Evolutionary conservation across 257 asterid genomes (phyloP), one percentile per base, ranked within the genome.

Genomic region (Nyctanthes arbortristis): DNA sequence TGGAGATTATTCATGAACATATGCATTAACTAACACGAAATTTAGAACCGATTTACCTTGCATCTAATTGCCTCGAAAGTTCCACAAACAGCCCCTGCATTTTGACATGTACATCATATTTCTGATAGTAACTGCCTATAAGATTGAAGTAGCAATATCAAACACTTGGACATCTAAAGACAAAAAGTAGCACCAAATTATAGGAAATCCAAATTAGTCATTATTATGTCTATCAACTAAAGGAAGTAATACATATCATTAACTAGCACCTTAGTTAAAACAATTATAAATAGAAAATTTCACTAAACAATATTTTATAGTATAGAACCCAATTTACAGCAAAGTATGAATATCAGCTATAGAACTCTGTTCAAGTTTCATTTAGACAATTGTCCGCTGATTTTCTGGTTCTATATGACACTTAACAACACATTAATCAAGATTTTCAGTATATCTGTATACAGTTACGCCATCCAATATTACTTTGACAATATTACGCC

Each of bases 71-170:
- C 82, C 69, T 80, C 82, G 16, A 73, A 74, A 66, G 85, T 77
- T 33, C 82, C 82, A 43, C 71, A 77, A 29, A 80, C 78, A 58
- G 76, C 85, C 60, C 85, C 85, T 80, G 74, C 73, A 77, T 49
- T 33, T 45, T 22, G 68, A 34, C 54, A 61, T 54, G 36, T 64
- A 55, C 52, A 61, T 60, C 65, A 70, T n/a, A n/a, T n/a, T 30
- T 20, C 30, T 52, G 9, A 0, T 52, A 22, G 24, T 8, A 52
- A 52, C 14, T 52, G 59, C 30, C 59, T 20, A 7, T 52, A 24
- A 52, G 20, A 28, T 49, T 7, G 22, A 22, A 7, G 30, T 20
- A 49, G 24, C 54, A 43, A 43, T 43, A 43, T 43, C 24, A 20
- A 43, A 16, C 3, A 43, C n/a, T 43, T 43, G 5, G 54, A 43